Percentiles rank a stretch among this genome's conserved stretches.
These are phyloP conservation scores for Lyophyllum decastes DNA, from an alignment of 768 basidiomycete species.

Conservation along the genomic window DNA sequence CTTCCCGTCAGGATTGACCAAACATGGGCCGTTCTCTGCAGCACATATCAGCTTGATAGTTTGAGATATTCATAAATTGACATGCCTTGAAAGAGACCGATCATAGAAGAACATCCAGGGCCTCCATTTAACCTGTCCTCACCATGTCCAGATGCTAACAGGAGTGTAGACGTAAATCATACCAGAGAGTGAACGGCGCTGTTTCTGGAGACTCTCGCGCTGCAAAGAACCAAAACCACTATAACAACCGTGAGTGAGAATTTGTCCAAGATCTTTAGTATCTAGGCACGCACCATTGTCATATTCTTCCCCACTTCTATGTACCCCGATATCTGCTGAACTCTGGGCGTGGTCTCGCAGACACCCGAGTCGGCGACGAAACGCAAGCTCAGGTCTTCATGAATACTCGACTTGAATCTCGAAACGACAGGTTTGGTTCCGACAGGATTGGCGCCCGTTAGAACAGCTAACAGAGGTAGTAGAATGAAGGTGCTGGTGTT, in stretches of 20 bases:
- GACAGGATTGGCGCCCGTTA: slow-evolving; percentile 22
- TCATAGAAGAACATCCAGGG: slow-evolving; percentile 64
- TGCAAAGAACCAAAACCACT: slow-evolving; percentile 82
- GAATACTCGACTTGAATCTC: slow-evolving; percentile 21
- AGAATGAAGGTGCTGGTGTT: not conserved
- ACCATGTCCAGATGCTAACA: not conserved
- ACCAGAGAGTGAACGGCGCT: slow-evolving; percentile 71
- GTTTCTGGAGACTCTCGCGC: slow-evolving; percentile 58
- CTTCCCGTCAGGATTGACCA: slow-evolving; percentile 53
- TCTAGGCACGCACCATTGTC: slow-evolving; percentile 47
- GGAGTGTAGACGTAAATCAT: not conserved
- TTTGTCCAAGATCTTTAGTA: not conserved
- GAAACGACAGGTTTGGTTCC: slow-evolving; percentile 36
- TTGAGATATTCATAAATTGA: not conserved
- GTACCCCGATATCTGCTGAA: slow-evolving; percentile 63
- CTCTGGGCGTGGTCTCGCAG: slow-evolving; percentile 66
- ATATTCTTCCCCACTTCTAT: slow-evolving; percentile 56
- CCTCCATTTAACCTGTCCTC: slow-evolving; percentile 54
- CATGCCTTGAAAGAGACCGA: slow-evolving; percentile 64
- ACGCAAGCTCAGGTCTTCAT: slow-evolving; percentile 35
- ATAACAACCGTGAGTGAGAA: not conserved
- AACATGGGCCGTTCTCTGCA: slow-evolving; percentile 65
- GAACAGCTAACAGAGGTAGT: not conserved
- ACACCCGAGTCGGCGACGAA: slow-evolving; percentile 61
- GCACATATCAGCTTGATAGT: not conserved